Percentiles rank a stretch among this genome's conserved stretches.
phyloP scores from a whole-genome alignment of 2,329 filamentous ascomycete genomes.

The Nemania bipapillata region DNA sequence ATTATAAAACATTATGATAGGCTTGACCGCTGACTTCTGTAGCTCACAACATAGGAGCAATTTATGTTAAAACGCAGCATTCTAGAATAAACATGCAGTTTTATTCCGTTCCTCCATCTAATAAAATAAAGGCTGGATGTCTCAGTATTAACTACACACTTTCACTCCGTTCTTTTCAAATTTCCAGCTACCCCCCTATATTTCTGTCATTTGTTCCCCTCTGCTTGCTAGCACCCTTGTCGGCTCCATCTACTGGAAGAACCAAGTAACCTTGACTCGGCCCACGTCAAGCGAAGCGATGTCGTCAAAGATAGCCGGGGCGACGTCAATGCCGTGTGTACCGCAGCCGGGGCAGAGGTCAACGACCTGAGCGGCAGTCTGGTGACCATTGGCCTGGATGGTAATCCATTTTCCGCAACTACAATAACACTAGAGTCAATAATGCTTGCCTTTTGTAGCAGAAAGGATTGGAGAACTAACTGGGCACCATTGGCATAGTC shows the following conservation, averaged over 20 bases:
- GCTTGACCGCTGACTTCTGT: too few relatives aligned
- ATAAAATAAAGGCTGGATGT: too few relatives aligned
- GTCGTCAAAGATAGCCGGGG: constrained; percentile 38
- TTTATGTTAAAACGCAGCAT: too few relatives aligned
- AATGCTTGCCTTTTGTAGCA: too few relatives aligned
- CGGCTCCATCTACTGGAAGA: constrained; percentile 35
- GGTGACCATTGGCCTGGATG: constrained; percentile 31
- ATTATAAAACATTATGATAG: too few relatives aligned
- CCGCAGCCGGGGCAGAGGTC: constrained; percentile 37
- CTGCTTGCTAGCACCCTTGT: not conserved
- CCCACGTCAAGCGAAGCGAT: constrained; percentile 30
- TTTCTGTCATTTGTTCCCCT: not conserved
- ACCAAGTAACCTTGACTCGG: constrained; percentile 34
- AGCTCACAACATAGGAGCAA: too few relatives aligned
- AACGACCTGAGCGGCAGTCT: constrained; percentile 33
- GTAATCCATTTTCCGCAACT: constrained; percentile 37
- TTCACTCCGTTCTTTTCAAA: too few relatives aligned
- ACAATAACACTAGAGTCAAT: too few relatives aligned
- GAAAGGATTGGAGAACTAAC: too few relatives aligned
- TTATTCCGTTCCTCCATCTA: not conserved
- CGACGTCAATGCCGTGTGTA: constrained; percentile 30
- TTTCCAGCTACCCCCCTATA: not conserved
- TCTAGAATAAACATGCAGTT: not conserved
- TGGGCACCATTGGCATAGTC: constrained; percentile 38
- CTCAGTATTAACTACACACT: too few relatives aligned